Evolutionary conservation across 2,329 filamentous ascomycete species (phyloP).

Genomic region (Pyrenochaeta sp.): DNA sequence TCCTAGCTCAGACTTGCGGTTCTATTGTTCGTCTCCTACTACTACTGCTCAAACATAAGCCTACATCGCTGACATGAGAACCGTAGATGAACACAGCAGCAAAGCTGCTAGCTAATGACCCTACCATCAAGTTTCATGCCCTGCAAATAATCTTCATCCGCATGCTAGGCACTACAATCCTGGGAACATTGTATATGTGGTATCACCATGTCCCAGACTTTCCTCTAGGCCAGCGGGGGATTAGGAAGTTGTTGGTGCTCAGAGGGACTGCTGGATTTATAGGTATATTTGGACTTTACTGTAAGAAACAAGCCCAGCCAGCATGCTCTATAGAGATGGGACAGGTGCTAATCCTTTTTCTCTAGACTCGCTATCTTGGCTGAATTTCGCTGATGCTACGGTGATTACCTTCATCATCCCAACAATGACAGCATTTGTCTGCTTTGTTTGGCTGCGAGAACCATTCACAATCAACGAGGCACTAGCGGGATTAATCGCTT

Average conservation of each 20-base stretch:
- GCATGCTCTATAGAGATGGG: neutral
- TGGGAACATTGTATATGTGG: conserved; percentile 76
- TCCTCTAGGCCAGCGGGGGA: conserved; percentile 28
- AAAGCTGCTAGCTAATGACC: conserved; percentile 35
- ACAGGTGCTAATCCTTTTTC: neutral
- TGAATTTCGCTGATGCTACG: conserved; percentile 83
- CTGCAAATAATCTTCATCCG: conserved; percentile 75
- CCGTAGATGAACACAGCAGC: conserved; percentile 35
- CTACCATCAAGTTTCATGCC: conserved; percentile 38
- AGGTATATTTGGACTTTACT: conserved; percentile 40
- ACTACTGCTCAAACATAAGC: neutral
- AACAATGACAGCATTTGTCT: conserved; percentile 78
- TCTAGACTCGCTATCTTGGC: conserved; percentile 71
- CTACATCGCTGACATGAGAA: conserved; percentile 1
- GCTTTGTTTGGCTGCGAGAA: conserved; percentile 75
- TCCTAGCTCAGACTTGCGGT: conserved; percentile 51
- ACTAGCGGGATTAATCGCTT: conserved; percentile 74
- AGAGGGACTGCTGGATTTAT: conserved; percentile 37
- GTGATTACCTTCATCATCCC: conserved; percentile 87
- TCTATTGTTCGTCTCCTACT: conserved; percentile 20
- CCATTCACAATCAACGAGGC: conserved; percentile 80
- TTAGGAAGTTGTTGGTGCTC: conserved; percentile 28
- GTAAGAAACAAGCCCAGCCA: conserved; percentile 15
- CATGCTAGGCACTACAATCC: conserved; percentile 74
- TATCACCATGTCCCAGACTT: conserved; percentile 57